Percentiles rank a stretch among this genome's conserved stretches.
phyloP scores from a whole-genome alignment of 805 yeast species.

The Debaryomyces prosopidis region DNA sequence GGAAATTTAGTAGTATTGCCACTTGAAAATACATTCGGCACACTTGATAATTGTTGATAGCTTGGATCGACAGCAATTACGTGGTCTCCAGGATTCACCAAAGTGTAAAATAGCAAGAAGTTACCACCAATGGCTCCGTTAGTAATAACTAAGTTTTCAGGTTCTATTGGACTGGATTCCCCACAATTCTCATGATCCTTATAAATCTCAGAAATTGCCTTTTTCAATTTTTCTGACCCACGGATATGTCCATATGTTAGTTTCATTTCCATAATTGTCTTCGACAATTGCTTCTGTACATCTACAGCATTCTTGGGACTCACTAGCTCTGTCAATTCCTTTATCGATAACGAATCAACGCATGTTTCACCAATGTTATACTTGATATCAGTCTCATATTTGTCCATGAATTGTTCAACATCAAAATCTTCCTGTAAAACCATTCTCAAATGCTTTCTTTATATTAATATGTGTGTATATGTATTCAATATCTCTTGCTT shows the following conservation, averaged over 20 bases:
- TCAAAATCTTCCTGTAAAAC: constrained; percentile 47
- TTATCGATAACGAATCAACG: constrained; percentile 43
- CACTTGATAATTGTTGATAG: constrained; percentile 50
- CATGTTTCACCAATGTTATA: constrained; percentile 56
- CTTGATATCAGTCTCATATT: constrained; percentile 39
- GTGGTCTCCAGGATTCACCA: constrained; percentile 47
- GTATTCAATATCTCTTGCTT: too few species aligned
- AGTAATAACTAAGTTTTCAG: constrained; percentile 46
- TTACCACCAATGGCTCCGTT: constrained; percentile 61
- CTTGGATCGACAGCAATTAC: constrained; percentile 50
- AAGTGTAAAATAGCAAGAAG: constrained; percentile 44
- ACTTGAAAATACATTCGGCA: constrained; percentile 48
- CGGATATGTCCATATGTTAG: constrained; percentile 48
- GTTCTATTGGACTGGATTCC: constrained; percentile 9
- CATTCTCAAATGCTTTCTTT: constrained; percentile 20
- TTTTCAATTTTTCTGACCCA: constrained; percentile 44
- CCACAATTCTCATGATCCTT: constrained; percentile 10
- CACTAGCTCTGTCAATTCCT: constrained; percentile 32
- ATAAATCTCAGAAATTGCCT: constrained; percentile 37
- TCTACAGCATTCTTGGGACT: not conserved
- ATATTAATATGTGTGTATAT: too few species aligned
- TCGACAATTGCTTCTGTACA: constrained; percentile 3
- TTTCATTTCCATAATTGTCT: constrained; percentile 21
- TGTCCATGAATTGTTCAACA: constrained; percentile 58
- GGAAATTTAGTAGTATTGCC: constrained; percentile 24